Conservation (phyloP, 352 stramenopile genomes). For the Pythium phragmiticola region DNA sequence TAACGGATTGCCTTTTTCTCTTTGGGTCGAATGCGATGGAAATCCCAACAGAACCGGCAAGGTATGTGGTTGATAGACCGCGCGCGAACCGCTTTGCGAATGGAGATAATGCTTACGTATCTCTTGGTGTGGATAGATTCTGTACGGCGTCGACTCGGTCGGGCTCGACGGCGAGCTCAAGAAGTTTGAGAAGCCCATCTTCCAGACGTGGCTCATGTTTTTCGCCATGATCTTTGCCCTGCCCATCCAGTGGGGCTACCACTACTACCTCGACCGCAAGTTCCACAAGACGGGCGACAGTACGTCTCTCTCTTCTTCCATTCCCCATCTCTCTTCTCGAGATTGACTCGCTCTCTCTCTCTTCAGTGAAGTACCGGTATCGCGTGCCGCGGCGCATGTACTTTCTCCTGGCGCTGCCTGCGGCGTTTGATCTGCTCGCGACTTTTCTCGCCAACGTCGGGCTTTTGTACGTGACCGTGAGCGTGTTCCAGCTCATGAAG, state of each 20-base stretch:
- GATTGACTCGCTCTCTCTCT: background rate
- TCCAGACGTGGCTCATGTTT: slow-evolving; percentile 97
- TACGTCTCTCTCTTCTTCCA: slow-evolving; percentile 33
- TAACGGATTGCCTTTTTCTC: background rate
- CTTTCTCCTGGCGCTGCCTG: slow-evolving; percentile 91
- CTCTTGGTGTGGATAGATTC: slow-evolving; percentile 58
- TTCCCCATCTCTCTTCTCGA: too few species aligned
- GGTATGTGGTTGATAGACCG: slow-evolving; percentile 25
- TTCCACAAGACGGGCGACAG: slow-evolving; percentile 60
- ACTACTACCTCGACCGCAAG: slow-evolving; percentile 73
- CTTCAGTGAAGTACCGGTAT: slow-evolving; percentile 66
- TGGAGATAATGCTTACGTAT: background rate
- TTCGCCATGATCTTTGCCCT: slow-evolving; percentile 94
- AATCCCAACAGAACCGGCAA: slow-evolving; percentile 53
- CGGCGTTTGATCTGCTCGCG: slow-evolving; percentile 92
- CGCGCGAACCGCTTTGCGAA: too few species aligned
- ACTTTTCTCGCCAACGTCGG: slow-evolving; percentile 95
- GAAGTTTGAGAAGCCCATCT: slow-evolving; percentile 94
- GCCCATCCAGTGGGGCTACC: slow-evolving; percentile 89
- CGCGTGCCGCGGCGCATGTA: slow-evolving; percentile 92
- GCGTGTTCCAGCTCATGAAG: slow-evolving; percentile 89
- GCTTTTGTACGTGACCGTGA: slow-evolving; percentile 90
- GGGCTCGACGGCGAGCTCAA: slow-evolving; percentile 87
- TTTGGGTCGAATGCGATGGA: too few species aligned
- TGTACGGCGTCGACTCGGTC: slow-evolving; percentile 90